A percentile compares a stretch with the other conserved stretches of the same genome.
Conservation (phyloP, 495 filamentous ascomycete genomes). For the Aspergillus ellipticus region DNA sequence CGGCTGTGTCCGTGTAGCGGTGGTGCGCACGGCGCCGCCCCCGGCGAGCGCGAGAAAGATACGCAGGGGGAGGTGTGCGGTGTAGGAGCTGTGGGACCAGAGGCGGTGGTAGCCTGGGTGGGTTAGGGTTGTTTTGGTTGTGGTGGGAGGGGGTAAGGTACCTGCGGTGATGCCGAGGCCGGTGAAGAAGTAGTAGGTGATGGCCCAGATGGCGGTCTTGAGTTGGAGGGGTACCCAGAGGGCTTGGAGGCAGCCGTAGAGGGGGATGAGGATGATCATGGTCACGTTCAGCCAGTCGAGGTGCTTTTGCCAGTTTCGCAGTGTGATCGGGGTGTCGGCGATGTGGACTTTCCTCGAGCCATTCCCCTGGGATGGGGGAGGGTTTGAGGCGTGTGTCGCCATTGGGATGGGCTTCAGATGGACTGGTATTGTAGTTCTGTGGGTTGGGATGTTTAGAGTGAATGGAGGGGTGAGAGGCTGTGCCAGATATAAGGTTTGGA, state of each 20-base stretch:
- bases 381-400: too few species aligned
- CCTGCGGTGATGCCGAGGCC: slow-evolving; percentile 85
- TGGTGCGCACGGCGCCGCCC: slow-evolving; percentile 89
- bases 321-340: slow-evolving; percentile 65
- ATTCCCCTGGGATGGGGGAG: too few species aligned
- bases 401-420: too few species aligned
- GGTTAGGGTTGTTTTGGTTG: not conserved
- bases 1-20: slow-evolving; percentile 91
- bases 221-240: slow-evolving; percentile 76
- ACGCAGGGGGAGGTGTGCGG: slow-evolving; percentile 68
- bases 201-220: slow-evolving; percentile 74
- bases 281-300: slow-evolving; percentile 91
- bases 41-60: slow-evolving; percentile 81
- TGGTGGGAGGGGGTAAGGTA: slow-evolving; percentile 31
- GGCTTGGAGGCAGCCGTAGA: slow-evolving; percentile 68
- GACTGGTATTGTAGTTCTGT: too few species aligned
- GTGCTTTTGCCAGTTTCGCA: slow-evolving; percentile 90
- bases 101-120: slow-evolving; percentile 69
- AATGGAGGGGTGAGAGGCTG: too few species aligned
- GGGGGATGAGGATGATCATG: slow-evolving; percentile 80
- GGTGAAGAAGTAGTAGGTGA: slow-evolving; percentile 88
- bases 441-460: too few species aligned
- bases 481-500: too few species aligned
- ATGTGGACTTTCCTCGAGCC: slow-evolving; percentile 30
- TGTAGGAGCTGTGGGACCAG: slow-evolving; percentile 85